Base-by-base conservation (phyloP, 2,329 filamentous ascomycete genomes). In the Clonostachys byssicola region DNA sequence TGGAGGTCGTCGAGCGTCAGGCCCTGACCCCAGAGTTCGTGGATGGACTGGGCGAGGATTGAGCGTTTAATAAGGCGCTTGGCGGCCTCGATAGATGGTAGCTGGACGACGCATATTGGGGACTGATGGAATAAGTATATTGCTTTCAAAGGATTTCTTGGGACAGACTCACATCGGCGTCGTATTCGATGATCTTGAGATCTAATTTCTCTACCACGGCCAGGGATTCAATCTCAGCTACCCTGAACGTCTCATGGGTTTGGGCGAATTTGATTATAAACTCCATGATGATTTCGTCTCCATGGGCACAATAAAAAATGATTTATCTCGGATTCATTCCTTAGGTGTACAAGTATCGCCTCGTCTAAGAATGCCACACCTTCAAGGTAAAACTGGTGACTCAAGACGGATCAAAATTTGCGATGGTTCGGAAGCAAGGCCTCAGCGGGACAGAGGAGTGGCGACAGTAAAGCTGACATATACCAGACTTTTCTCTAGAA, bases 191-290 rank as follows among this genome's bases (percentile, higher is more conserved):
- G 50, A 96, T 77, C 54, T 88, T 77, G 45, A 96, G 62, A 20
- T 85, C 67, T 35, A 94, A 72, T 10, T 75, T 75, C 47, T 84
- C 79, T 6, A 92, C 63, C 10, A 81, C 71, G 5, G 90, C 91
- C 17, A 99, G 73, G 20, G 94, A 85, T 59, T 92, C 73, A 13
- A 96, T 79, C 66, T 99, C 94, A 4, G 92, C 82, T 47, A 83
- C 75, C 38, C 92, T 86, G 63, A 99, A 99, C n/a, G 82, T 86
- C 71, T 96, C 90, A 65, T 97, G 92, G 49, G 80, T 76, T 67
- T 97, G 94, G 41, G 86, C 87, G 63, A 97, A 91, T 57, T 92
- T 88, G 53, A 99, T 84, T 50, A 99, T 78, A 61, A 89, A 97
- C 52, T 95, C 82, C 82, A 85, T 83, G 14, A n/a, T 39, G 36